Percentiles rank a stretch among this genome's conserved stretches.
phyloP scores from a whole-genome alignment of 2,329 filamentous ascomycete species.

The Apiospora phragmitis region DNA sequence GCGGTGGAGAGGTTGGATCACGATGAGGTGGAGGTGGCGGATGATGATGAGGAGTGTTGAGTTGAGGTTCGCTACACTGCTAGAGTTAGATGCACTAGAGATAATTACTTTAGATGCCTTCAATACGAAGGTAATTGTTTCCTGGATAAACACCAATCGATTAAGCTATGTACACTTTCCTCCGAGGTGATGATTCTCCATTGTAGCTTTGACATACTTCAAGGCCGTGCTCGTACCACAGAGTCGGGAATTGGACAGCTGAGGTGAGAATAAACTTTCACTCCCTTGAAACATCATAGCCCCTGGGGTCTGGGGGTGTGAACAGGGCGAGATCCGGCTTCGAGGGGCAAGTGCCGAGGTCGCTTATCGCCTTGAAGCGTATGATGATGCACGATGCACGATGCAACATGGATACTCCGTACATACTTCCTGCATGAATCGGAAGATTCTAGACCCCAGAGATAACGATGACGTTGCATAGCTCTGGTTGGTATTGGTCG shows the following conservation, averaged over 20 bases:
- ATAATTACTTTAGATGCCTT: background rate
- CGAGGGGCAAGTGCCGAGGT: too few relatives aligned
- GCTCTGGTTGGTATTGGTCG: background rate
- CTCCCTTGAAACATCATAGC: background rate
- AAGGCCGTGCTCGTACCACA: too few relatives aligned
- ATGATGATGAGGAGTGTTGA: background rate
- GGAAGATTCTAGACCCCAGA: background rate
- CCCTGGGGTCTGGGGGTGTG: rapidly evolving
- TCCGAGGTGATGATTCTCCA: too few relatives aligned
- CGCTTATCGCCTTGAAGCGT: background rate
- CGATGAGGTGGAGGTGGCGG: slow-evolving; percentile 14
- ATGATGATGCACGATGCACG: background rate
- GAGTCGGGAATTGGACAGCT: too few relatives aligned
- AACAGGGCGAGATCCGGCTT: background rate
- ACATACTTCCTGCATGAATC: background rate
- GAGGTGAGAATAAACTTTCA: background rate
- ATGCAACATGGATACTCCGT: background rate
- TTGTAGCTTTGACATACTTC: too few relatives aligned
- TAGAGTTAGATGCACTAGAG: background rate
- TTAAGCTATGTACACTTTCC: background rate
- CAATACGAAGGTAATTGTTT: background rate
- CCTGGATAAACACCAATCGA: too few relatives aligned
- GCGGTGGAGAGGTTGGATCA: slow-evolving; percentile 71
- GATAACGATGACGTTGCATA: background rate
- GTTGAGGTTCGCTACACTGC: background rate